A percentile compares a stretch with the other conserved stretches of the same genome.
phyloP scores from a whole-genome alignment of 2,329 filamentous ascomycete genomes.

The Lachnellula hyalina region DNA sequence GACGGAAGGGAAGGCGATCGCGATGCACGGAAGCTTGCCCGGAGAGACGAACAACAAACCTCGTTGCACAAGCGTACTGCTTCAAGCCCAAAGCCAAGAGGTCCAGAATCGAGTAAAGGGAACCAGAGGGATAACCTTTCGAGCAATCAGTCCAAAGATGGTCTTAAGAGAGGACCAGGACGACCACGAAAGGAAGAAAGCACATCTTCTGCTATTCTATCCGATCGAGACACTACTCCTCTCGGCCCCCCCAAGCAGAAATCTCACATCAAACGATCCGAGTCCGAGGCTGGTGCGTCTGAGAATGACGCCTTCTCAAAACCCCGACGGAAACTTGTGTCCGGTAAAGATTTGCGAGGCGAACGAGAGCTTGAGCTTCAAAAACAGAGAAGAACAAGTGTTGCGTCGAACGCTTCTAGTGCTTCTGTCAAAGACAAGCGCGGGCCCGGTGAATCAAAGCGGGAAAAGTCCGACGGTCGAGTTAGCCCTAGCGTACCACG shows the following conservation, averaged over 20 bases:
- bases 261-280: conserved; percentile 46
- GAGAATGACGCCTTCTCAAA: conserved; percentile 47
- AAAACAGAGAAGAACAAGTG: conserved; percentile 48
- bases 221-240: conserved; percentile 27
- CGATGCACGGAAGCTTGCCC: conserved; percentile 17
- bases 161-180: conserved; percentile 40
- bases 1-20: conserved; percentile 33
- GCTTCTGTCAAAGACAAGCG: conserved; percentile 45
- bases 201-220: conserved; percentile 6
- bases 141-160: conserved; percentile 19
- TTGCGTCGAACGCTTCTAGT: conserved; percentile 51
- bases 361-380: conserved; percentile 44
- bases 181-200: conserved; percentile 48
- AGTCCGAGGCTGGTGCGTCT: conserved; percentile 47
- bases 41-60: conserved; percentile 20
- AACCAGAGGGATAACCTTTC: conserved; percentile 17
- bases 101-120: conserved; percentile 17
- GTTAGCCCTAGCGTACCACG: conserved; percentile 21
- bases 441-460: conserved; percentile 35
- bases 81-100: conserved; percentile 22
- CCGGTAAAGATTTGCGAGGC: conserved; percentile 56
- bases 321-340: conserved; percentile 58
- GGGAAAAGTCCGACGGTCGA: conserved; percentile 47
- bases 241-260: conserved; percentile 40
- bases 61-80: conserved; percentile 23